These are phyloP conservation scores for Neonectria punicea DNA, from an alignment of 2,329 filamentous ascomycete species.

Conservation along the genomic window DNA sequence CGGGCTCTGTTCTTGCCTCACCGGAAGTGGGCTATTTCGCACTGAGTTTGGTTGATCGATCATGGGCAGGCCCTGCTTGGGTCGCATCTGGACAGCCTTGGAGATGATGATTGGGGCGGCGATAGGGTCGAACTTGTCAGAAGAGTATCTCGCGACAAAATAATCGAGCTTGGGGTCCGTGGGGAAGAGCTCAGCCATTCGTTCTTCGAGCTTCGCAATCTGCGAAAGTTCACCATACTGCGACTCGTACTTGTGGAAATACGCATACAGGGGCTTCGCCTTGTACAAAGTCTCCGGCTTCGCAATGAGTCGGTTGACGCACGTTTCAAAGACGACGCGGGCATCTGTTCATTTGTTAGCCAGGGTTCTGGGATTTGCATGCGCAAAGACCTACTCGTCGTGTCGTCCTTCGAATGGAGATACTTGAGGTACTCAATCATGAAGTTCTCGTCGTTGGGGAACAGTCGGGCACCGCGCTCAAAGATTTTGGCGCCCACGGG, in stretches of 20 bases:
- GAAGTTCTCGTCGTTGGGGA: conserved; percentile 92
- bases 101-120: conserved; percentile 86
- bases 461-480: conserved; percentile 91
- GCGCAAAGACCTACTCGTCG: conserved; percentile 77
- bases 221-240: conserved; percentile 93
- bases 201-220: conserved; percentile 87
- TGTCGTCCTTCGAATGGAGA: conserved; percentile 89
- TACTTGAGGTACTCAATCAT: conserved; percentile 97
- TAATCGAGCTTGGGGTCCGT: conserved; percentile 80
- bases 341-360: conserved; percentile 71
- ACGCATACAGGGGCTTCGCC: conserved; percentile 86
- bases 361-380: not conserved
- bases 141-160: conserved; percentile 81
- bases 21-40: conserved; percentile 56
- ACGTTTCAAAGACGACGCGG: conserved; percentile 94
- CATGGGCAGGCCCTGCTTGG: conserved; percentile 65
- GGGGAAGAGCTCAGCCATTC: conserved; percentile 94
- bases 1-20: conserved; percentile 55
- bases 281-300: conserved; percentile 80
- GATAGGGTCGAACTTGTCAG: conserved; percentile 81
- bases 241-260: conserved; percentile 95
- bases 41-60: conserved; percentile 62
- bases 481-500: conserved; percentile 94
- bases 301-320: conserved; percentile 81
- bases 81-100: conserved; percentile 78